Evolutionary conservation across 1,284 basidiomycete species (phyloP).

Genomic region (Xanthoconium separans): DNA sequence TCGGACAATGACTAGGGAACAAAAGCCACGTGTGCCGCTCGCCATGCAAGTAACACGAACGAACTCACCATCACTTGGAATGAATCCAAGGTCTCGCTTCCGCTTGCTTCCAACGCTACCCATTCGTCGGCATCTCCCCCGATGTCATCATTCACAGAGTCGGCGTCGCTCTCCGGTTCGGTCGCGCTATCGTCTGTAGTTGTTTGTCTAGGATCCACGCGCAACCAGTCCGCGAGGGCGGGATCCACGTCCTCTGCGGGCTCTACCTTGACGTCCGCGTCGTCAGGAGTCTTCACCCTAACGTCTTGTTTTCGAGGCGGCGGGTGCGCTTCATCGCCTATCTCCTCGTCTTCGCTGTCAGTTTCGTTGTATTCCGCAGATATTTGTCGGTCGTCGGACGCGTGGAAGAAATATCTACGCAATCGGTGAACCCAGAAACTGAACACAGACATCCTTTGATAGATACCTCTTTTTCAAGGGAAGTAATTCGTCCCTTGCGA

Average conservation of each 20-base stretch:
- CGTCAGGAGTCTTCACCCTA: constrained; percentile 18
- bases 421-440: neutral
- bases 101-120: constrained; percentile 21
- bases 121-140: constrained; percentile 37
- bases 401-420: constrained; percentile 72
- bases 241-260: constrained; percentile 42
- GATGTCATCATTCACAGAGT: constrained; percentile 66
- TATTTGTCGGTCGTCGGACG: constrained; percentile 46
- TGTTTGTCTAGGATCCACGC: constrained; percentile 36
- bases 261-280: constrained; percentile 25
- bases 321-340: constrained; percentile 14
- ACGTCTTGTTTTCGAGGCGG: constrained; percentile 13
- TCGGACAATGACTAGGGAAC: constrained; percentile 18
- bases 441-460: neutral
- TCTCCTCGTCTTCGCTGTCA: constrained; percentile 36
- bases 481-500: constrained; percentile 51
- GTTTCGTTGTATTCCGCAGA: constrained; percentile 44
- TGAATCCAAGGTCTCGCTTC: constrained; percentile 25
- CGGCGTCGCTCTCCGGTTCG: constrained; percentile 62
- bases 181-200: constrained; percentile 33
- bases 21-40: neutral
- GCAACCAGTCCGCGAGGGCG: constrained; percentile 63
- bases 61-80: constrained; percentile 23
- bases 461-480: constrained; percentile 69
- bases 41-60: neutral